phyloP scores from a whole-genome alignment of 805 yeast genomes.

The Ogataea allantospora region DNA sequence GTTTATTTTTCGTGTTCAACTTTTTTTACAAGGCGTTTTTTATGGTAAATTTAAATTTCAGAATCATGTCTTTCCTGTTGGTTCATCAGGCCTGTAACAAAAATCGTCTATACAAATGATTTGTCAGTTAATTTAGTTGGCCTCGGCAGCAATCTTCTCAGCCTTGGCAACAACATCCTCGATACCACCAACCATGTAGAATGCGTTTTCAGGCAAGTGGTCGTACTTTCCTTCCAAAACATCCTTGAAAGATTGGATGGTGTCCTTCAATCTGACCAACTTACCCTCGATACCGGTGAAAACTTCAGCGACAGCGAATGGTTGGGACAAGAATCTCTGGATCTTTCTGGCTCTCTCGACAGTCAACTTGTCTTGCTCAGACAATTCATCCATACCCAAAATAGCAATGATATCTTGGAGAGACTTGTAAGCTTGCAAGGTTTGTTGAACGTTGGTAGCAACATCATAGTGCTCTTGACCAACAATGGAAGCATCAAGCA shows the following conservation, averaged over 20 bases:
- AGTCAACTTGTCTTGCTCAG: slow-evolving; percentile 97
- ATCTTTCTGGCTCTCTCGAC: slow-evolving; percentile 99
- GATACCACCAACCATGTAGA: slow-evolving; percentile 99
- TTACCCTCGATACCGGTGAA: slow-evolving; percentile 99
- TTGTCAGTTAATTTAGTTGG: slow-evolving; percentile 46
- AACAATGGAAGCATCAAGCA: slow-evolving; percentile 93
- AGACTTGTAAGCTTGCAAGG: slow-evolving; percentile 99
- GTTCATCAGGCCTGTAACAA: slow-evolving; percentile 18
- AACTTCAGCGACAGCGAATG: slow-evolving; percentile 99
- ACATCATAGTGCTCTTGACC: slow-evolving; percentile 98
- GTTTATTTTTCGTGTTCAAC: background rate
- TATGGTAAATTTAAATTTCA: slow-evolving; percentile 3
- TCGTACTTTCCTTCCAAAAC: slow-evolving; percentile 98
- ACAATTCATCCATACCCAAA: slow-evolving; percentile 99
- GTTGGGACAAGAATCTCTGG: slow-evolving; percentile 99
- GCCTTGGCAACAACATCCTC: slow-evolving; percentile 99
- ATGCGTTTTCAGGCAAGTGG: slow-evolving; percentile 97
- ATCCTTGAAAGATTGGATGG: slow-evolving; percentile 91
- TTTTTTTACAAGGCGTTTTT: no score
- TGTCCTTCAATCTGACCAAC: slow-evolving; percentile 94
- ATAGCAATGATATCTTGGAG: slow-evolving; percentile 99
- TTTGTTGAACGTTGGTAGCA: slow-evolving; percentile 94
- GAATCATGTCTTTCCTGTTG: slow-evolving; percentile 15
- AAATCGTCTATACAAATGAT: slow-evolving; percentile 20
- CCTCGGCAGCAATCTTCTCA: slow-evolving; percentile 95